Evolutionary conservation across 441 rosid species (phyloP), one percentile per base, ranked within the genome.

Genomic region (Croton setiger): DNA sequence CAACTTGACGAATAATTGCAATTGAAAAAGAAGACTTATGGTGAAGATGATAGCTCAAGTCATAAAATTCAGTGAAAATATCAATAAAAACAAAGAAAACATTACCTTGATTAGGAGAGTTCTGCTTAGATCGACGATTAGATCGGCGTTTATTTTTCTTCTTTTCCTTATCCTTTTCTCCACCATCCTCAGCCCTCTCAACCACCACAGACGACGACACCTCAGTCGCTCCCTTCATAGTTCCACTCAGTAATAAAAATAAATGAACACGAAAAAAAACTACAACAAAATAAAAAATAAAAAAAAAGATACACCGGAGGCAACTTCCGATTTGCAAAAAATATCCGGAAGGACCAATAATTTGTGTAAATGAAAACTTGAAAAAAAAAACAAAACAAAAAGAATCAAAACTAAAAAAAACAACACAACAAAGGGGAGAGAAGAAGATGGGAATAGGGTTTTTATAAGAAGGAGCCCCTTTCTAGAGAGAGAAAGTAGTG

Each of bases 141-240:
- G 84, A 64, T 74, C 92, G 87, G 53, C 92, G 88, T 58, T 75
- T 84, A 69, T 71, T 91, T 85, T 79, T 91, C 83, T 82, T 89
- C 84, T 77, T 78, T 72, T 91, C 90, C 79, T 80, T 85, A 20
- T 88, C 69, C 35, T 60, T 51, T 3, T 64, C 76, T 48, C 73
- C 91, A 20, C 80, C 76, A 72, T 80, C 92, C 59, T 85, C 94
- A 23, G 74, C 76, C 77, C 76, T 72, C 54, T 84, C 91, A 51
- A 68, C 74, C 68, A 72, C 81, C 57, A 55, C 44, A 36, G 68
- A n/a, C 43, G 85, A 18, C 57, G 85, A 23, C 58, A 78, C 82
- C 74, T 87, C 93, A 15, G 62, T 64, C 56, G 74, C 59, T 35
- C 78, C 71, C 80, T 78, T 88, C 76, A 76, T 78, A 35, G 41